These are phyloP conservation scores for Alloteropsis semialata DNA, from an alignment of 176 grass and related monocot species.

Conservation along the genomic window DNA sequence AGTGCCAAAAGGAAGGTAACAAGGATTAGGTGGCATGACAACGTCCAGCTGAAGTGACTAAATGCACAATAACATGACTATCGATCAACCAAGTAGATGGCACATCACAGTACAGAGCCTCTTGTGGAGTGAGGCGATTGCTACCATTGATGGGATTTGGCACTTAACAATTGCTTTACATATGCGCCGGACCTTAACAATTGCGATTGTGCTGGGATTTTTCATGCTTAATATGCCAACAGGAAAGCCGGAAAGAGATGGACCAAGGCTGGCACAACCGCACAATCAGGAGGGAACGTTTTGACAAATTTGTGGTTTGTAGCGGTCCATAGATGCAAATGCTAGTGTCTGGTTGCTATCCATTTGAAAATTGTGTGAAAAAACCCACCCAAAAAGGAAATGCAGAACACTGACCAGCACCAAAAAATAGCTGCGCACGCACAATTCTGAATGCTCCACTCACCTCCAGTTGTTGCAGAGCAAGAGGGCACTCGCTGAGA, in stretches of 20 bases:
- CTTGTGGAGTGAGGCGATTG: not conserved
- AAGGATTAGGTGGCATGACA: slow-evolving; percentile 34
- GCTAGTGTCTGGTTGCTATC: not conserved
- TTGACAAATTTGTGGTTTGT: not conserved
- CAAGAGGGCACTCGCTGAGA: slow-evolving; percentile 80
- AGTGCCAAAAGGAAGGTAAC: slow-evolving; percentile 13
- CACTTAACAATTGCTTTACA: too few species aligned
- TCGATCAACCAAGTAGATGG: slow-evolving; percentile 24
- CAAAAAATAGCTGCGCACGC: not conserved
- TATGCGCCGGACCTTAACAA: slow-evolving; percentile 16
- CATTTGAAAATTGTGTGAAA: not conserved
- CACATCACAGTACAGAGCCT: slow-evolving; percentile 2
- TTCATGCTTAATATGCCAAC: slow-evolving; percentile 19
- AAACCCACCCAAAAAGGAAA: not conserved
- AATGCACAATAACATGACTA: not conserved
- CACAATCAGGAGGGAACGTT: not conserved
- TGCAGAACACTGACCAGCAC: not conserved
- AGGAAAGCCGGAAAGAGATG: slow-evolving; percentile 33
- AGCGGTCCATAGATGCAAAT: not conserved
- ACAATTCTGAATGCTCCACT: not conserved
- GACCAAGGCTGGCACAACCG: slow-evolving; percentile 41
- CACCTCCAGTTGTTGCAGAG: slow-evolving; percentile 81
- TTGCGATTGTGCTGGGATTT: not conserved
- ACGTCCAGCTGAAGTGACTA: not conserved
- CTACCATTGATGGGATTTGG: not conserved